These are phyloP conservation scores for Ustilago vetiveriae DNA, from an alignment of 1,284 basidiomycete species.

Conservation along the genomic window DNA sequence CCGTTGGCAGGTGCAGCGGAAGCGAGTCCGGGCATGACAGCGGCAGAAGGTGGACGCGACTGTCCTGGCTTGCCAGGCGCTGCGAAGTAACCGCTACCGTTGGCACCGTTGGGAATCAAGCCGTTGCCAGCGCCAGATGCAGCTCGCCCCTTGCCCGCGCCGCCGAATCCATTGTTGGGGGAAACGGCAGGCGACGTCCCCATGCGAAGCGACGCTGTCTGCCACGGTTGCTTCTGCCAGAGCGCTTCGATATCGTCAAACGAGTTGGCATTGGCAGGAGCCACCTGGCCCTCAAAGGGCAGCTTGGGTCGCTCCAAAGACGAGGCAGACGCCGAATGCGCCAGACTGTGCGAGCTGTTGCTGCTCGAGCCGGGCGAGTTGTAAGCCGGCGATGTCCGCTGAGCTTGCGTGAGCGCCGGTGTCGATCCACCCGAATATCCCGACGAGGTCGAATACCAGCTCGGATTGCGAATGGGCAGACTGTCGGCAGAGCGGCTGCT, in stretches of 20 bases:
- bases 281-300: constrained; percentile 31
- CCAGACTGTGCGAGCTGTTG: constrained; percentile 37
- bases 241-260: constrained; percentile 50
- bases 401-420: constrained; percentile 14
- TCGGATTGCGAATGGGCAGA: constrained; percentile 27
- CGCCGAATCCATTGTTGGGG: constrained; percentile 10
- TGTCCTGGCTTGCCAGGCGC: constrained; percentile 1
- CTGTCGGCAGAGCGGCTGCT: constrained; percentile 34
- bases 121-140: constrained; percentile 8
- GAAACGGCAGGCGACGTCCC: constrained; percentile 24
- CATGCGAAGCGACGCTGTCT: constrained; percentile 42
- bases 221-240: constrained; percentile 50
- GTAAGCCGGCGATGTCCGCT: constrained; percentile 36
- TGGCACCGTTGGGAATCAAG: constrained; percentile 1
- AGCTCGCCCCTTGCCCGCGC: constrained; percentile 12
- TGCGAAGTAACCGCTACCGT: constrained; percentile 12
- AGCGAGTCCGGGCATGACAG: constrained; percentile 6
- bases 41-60: background rate
- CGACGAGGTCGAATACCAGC: constrained; percentile 36
- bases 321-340: constrained; percentile 30
- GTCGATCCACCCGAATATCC: constrained; percentile 37
- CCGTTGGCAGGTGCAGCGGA: constrained; percentile 5
- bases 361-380: constrained; percentile 36
- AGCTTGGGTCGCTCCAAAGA: constrained; percentile 28
- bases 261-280: constrained; percentile 33